phyloP scores from a whole-genome alignment of 768 basidiomycete genomes.

The Boletus reticuloceps region DNA sequence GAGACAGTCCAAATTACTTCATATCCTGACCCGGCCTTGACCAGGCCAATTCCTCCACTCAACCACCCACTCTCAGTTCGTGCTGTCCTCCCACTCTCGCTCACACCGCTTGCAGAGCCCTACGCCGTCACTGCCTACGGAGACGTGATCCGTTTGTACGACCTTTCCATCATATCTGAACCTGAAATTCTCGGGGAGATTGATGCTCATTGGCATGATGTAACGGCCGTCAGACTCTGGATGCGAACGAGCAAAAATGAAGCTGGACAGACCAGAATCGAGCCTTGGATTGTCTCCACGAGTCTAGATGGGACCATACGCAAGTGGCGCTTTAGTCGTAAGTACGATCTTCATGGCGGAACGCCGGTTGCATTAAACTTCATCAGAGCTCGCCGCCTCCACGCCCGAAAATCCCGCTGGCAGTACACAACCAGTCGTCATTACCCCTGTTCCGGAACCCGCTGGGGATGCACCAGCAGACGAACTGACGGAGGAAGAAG shows the following conservation, averaged over 20 bases:
- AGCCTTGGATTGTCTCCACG: constrained; percentile 80
- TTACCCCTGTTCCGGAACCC: constrained; percentile 28
- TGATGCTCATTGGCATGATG: constrained; percentile 91
- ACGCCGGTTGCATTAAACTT: not conserved
- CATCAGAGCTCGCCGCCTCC: constrained; percentile 27
- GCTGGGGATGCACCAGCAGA: constrained; percentile 28
- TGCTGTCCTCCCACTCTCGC: constrained; percentile 64
- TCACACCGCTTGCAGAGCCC: constrained; percentile 64
- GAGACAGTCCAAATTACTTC: constrained; percentile 70
- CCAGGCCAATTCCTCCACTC: constrained; percentile 50
- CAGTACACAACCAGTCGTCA: constrained; percentile 13
- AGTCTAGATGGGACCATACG: constrained; percentile 87
- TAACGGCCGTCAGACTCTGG: constrained; percentile 77
- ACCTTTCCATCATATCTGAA: constrained; percentile 65
- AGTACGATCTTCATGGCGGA: not conserved
- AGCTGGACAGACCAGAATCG: constrained; percentile 48
- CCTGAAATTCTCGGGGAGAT: constrained; percentile 69
- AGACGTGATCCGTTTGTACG: constrained; percentile 79
- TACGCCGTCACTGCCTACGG: constrained; percentile 83
- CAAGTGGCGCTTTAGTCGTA: constrained; percentile 77
- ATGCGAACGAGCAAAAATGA: constrained; percentile 44
- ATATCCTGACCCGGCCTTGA: constrained; percentile 33
- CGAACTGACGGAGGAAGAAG: constrained; percentile 82
- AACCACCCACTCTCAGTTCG: constrained; percentile 65
- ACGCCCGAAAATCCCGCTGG: constrained; percentile 21